These are phyloP conservation scores for Colletotrichum eleusines DNA, from an alignment of 2,329 filamentous ascomycete genomes.

Conservation along the genomic window DNA sequence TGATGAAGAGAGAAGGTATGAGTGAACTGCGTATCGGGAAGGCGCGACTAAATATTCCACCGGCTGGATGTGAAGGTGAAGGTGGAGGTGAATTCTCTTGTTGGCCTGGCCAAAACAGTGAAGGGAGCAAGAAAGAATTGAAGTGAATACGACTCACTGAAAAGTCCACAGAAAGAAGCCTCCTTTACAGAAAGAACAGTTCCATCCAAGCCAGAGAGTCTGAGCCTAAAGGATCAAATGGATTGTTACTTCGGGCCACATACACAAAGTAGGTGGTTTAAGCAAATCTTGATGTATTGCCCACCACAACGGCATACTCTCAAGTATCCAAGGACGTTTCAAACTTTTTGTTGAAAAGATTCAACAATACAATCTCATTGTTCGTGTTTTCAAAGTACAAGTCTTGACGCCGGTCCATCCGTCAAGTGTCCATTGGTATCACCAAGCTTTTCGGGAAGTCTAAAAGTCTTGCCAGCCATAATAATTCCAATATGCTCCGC, in stretches of 20 bases:
- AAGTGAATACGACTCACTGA: not conserved
- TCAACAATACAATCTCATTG: not conserved
- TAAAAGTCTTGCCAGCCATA: not conserved
- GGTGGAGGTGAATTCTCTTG: not conserved
- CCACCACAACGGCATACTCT: too few species aligned
- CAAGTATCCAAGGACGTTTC: not conserved
- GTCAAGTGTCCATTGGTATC: not conserved
- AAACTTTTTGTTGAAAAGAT: fast-evolving
- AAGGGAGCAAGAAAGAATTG: not conserved
- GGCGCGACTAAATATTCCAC: not conserved
- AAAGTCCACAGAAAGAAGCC: too few species aligned
- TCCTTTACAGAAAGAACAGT: not conserved
- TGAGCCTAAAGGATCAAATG: not conserved
- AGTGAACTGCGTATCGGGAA: not conserved
- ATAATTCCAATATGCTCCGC: not conserved
- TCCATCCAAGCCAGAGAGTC: not conserved
- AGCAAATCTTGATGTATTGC: not conserved
- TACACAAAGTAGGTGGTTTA: not conserved
- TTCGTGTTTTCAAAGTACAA: not conserved
- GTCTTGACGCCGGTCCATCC: not conserved
- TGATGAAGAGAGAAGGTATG: not conserved
- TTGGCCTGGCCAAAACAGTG: too few species aligned
- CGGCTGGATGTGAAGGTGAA: not conserved
- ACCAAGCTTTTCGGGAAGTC: not conserved
- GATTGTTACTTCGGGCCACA: not conserved